Percentiles rank a stretch among this genome's conserved stretches.
These are phyloP conservation scores for Aspergillus pseudoterreus DNA, from an alignment of 2,329 filamentous ascomycete species.

Conservation along the genomic window DNA sequence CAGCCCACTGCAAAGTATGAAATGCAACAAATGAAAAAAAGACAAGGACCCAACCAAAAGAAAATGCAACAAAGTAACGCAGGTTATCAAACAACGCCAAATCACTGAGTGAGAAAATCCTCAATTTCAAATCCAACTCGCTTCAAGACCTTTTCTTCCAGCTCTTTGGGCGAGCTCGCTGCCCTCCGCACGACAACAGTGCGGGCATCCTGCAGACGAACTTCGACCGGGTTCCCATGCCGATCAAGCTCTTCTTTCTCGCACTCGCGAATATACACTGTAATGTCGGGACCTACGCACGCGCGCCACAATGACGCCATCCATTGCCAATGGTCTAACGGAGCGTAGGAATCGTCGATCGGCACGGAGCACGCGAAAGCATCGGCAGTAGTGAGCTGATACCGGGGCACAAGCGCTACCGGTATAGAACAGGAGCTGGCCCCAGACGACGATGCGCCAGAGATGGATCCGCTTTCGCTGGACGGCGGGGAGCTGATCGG, in stretches of 20 bases:
- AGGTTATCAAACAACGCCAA: slow-evolving; percentile 1
- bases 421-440: slow-evolving; percentile 46
- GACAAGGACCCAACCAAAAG: neutral
- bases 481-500: slow-evolving; percentile 30
- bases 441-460: slow-evolving; percentile 14
- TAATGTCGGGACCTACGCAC: slow-evolving; percentile 70
- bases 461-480: slow-evolving; percentile 24
- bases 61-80: neutral
- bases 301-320: slow-evolving; percentile 91
- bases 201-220: slow-evolving; percentile 47
- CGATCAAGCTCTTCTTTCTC: slow-evolving; percentile 39
- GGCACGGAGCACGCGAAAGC: slow-evolving; percentile 69
- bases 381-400: slow-evolving; percentile 76
- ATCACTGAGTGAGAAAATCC: slow-evolving; percentile 57
- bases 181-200: slow-evolving; percentile 52
- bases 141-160: slow-evolving; percentile 68
- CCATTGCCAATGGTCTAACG: slow-evolving; percentile 96
- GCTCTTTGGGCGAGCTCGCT: slow-evolving; percentile 26
- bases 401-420: slow-evolving; percentile 73
- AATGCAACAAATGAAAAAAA: neutral
- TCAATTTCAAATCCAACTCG: slow-evolving; percentile 82
- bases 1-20: neutral
- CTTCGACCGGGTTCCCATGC: slow-evolving; percentile 52
- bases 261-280: slow-evolving; percentile 42
- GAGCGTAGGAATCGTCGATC: slow-evolving; percentile 71